Conservation (phyloP, 2,329 filamentous ascomycete genomes). For the Neofusicoccum parvum region DNA sequence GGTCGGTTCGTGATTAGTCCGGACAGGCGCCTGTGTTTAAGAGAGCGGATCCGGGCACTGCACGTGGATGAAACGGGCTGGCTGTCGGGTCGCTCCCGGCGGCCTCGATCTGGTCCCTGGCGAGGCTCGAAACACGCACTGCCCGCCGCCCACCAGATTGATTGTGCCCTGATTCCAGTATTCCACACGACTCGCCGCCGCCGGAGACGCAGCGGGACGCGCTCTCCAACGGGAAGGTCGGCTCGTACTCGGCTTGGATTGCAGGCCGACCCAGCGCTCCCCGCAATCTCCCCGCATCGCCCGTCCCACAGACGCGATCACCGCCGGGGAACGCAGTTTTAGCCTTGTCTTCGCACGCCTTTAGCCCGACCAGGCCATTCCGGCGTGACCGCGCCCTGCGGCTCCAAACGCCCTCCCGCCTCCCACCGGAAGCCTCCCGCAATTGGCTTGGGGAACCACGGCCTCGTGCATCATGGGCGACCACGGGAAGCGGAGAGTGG, state of each 20-base stretch:
- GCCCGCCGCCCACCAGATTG: neutral
- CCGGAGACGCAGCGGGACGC: neutral
- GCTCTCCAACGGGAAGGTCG: neutral
- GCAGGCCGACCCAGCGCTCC: neutral
- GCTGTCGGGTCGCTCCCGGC: too few relatives aligned
- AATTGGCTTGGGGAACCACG: neutral
- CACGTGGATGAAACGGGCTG: neutral
- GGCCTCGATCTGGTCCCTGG: too few relatives aligned
- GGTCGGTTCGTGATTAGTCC: slow-evolving; percentile 1
- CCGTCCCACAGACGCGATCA: neutral
- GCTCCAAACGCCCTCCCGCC: neutral
- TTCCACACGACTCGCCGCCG: neutral
- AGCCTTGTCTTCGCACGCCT: neutral
- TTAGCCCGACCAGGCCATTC: slow-evolving; percentile 1
- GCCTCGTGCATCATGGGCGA: neutral
- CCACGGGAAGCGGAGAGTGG: neutral
- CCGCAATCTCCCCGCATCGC: slow-evolving; percentile 14
- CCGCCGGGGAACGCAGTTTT: neutral
- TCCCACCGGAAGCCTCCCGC: neutral
- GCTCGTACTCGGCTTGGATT: slow-evolving; percentile 3
- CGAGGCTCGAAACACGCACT: neutral
- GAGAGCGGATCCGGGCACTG: too few relatives aligned
- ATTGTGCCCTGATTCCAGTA: neutral
- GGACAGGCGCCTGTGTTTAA: neutral
- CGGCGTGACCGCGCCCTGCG: neutral